Conservation (phyloP, 106 monocot genomes). For the Dendrobium huoshanense region DNA sequence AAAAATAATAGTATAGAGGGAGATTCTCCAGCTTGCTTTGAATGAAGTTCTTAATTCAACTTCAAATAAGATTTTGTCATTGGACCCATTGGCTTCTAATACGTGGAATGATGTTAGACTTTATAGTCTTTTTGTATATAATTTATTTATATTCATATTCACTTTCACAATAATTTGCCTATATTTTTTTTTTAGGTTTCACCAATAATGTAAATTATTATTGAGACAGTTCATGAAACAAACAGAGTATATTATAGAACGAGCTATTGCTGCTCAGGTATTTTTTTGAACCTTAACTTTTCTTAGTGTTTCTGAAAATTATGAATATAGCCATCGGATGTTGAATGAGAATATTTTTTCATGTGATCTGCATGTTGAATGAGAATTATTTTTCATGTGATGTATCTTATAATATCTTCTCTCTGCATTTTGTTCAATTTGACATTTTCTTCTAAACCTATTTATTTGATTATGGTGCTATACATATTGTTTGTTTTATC, state of each 20-base stretch:
- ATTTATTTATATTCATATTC: too few relatives aligned
- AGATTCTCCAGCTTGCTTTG: slow-evolving; percentile 56
- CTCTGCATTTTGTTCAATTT: neutral
- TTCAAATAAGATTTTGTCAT: slow-evolving; percentile 36
- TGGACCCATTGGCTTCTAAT: slow-evolving; percentile 82
- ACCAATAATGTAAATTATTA: slow-evolving; percentile 13
- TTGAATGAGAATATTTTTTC: too few relatives aligned
- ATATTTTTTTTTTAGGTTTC: neutral
- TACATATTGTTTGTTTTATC: neutral
- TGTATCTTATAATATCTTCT: neutral
- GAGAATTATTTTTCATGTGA: too few relatives aligned
- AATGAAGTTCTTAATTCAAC: slow-evolving; percentile 21
- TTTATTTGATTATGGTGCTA: too few relatives aligned
- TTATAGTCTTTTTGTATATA: neutral
- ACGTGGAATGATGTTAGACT: slow-evolving; percentile 71
- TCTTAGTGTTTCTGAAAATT: too few relatives aligned
- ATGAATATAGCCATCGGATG: too few relatives aligned
- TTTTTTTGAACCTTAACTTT: neutral
- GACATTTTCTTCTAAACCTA: too few relatives aligned
- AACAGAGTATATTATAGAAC: slow-evolving; percentile 4
- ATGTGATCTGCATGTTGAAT: too few relatives aligned
- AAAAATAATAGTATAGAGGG: slow-evolving; percentile 60
- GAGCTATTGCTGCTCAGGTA: neutral
- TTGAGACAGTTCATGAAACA: slow-evolving; percentile 20
- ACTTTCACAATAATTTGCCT: too few relatives aligned